Base-by-base conservation (phyloP, 2,329 filamentous ascomycete genomes). In the Fusarium sulawesiense region DNA sequence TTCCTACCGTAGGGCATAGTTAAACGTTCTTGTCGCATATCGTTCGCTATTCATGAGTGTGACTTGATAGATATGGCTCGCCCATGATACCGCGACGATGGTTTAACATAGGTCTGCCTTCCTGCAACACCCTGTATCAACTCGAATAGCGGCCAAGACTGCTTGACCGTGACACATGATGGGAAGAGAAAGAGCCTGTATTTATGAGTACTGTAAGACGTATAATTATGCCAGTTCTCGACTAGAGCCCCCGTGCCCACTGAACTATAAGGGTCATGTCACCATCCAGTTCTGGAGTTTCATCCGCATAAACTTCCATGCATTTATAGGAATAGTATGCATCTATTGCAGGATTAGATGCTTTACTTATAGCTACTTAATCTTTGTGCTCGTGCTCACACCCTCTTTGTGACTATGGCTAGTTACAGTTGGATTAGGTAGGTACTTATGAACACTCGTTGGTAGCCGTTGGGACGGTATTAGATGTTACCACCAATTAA, bases 151-250 rank as follows among this genome's bases (percentile, higher is more conserved):
- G 10, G 34, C 6, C 34, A 37, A 7, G 34, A 6, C 3, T 37
- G 18, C 34, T 37, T 37, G 34, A 37, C 6, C 6, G 6, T 37
- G 6, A 37, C 10, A 37, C 34, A 37, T 6, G 6, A 37, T 37
- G 18, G 6, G 10, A 37, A 10, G 18, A n/a, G 10, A 37, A 37
- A n/a, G 10, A 37, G 18, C 9, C 18, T 12, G 34, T 5, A 9
- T 37, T n/a, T 11, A 2, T 37, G 10, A 12, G 18, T 37, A 12
- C 34, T 37, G 18, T n/a, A n/a, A 12, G 18, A 37, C 2, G 18
- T 12, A n/a, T n/a, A 7, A n/a, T 3, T n/a, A n/a, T 37, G 10
- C 6, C 6, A 37, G 5, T n/a, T 2, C 18, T n/a, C 10, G 3
- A 12, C 34, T 4, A 12, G 18, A 37, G 18, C 34, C 34, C 18